phyloP scores from a whole-genome alignment of 2,329 filamentous ascomycete genomes.

The Aspergillus sojae region DNA sequence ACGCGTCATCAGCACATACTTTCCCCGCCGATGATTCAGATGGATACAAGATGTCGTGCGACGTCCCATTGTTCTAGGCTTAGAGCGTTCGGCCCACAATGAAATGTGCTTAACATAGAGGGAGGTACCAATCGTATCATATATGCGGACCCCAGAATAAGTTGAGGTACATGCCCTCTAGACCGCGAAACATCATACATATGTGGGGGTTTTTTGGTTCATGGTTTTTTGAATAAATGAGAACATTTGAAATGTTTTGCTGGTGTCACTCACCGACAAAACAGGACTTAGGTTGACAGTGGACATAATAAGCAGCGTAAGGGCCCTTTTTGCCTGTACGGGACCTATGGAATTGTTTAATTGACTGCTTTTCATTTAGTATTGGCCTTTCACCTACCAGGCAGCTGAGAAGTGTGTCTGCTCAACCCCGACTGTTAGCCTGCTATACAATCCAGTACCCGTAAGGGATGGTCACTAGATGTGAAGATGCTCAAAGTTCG shows the following conservation, averaged over 20 bases:
- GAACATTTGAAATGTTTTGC: slow-evolving; percentile 2
- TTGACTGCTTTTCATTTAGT: slow-evolving; percentile 13
- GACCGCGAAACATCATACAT: background rate
- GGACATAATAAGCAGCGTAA: slow-evolving; percentile 87
- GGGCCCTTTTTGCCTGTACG: slow-evolving; percentile 84
- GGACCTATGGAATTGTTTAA: slow-evolving; percentile 55
- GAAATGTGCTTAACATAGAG: background rate
- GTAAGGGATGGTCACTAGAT: slow-evolving; percentile 5
- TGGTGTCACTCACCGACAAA: slow-evolving; percentile 65
- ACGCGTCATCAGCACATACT: slow-evolving; percentile 12
- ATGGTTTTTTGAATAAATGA: background rate
- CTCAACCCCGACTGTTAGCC: slow-evolving; percentile 26
- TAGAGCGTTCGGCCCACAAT: background rate
- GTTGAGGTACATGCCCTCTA: background rate
- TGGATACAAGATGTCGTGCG: background rate
- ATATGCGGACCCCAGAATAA: background rate
- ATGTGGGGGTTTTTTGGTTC: background rate
- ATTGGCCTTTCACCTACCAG: slow-evolving; percentile 55
- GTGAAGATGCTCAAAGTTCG: slow-evolving; percentile 1
- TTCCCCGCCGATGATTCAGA: background rate
- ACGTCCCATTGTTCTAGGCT: background rate
- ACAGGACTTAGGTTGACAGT: slow-evolving; percentile 71
- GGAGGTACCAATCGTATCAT: background rate
- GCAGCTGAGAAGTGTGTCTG: slow-evolving; percentile 81
- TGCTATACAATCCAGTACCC: slow-evolving; percentile 16